phyloP scores from a whole-genome alignment of 768 basidiomycete species.

The Lactarius vividus region DNA sequence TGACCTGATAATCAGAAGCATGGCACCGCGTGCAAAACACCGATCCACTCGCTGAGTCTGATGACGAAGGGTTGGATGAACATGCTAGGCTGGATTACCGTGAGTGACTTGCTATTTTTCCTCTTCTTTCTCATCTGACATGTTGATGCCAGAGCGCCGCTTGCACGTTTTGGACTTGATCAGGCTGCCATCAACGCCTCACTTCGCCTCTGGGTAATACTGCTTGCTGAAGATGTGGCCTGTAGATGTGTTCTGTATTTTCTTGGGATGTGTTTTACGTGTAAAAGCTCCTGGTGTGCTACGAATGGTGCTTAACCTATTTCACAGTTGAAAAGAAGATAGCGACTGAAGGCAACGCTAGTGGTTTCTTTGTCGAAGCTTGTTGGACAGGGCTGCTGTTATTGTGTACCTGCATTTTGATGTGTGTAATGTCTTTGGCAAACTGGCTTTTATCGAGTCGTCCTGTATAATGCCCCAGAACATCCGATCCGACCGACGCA shows the following conservation, averaged over 20 bases:
- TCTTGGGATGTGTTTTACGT: not conserved
- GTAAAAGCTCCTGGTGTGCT: constrained; percentile 9
- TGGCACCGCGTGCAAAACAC: constrained; percentile 63
- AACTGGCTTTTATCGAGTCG: not conserved
- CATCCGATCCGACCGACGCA: not conserved
- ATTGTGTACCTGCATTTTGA: constrained; percentile 1
- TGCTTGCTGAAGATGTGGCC: not conserved
- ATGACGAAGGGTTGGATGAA: constrained; percentile 67
- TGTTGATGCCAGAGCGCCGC: constrained; percentile 21
- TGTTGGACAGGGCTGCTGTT: not conserved
- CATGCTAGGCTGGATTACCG: constrained; percentile 64
- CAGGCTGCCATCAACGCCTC: constrained; percentile 14
- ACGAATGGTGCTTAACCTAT: not conserved
- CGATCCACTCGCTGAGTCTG: constrained; percentile 70
- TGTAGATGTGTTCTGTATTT: constrained; percentile 7
- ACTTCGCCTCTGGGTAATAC: constrained; percentile 18
- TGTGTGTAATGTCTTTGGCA: not conserved
- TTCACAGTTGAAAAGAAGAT: not conserved
- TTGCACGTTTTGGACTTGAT: constrained; percentile 26
- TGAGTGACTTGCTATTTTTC: constrained; percentile 36
- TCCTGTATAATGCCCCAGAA: not conserved
- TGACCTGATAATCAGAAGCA: constrained; percentile 49
- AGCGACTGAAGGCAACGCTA: not conserved
- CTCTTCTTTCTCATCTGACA: constrained; percentile 1
- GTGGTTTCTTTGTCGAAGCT: not conserved